A percentile compares a stretch with the other conserved stretches of the same genome.
These are phyloP conservation scores for Fusarium longipes DNA, from an alignment of 2,329 filamentous ascomycete species.

Conservation along the genomic window DNA sequence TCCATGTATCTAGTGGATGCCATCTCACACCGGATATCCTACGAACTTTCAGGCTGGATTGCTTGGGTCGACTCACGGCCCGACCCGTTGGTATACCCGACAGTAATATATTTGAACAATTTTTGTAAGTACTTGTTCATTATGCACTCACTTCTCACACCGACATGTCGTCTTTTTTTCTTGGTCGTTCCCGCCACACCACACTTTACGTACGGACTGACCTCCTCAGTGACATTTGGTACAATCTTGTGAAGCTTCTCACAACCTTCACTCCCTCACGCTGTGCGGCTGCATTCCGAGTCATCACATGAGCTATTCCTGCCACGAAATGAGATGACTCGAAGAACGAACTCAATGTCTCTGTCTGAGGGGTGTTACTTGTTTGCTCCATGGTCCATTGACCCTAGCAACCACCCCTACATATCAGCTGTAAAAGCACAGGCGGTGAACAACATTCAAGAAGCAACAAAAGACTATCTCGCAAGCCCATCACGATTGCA, in stretches of 20 bases:
- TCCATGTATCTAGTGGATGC: slow-evolving; percentile 23
- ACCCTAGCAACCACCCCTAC: slow-evolving; percentile 37
- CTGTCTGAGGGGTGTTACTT: slow-evolving; percentile 19
- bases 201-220: slow-evolving; percentile 17
- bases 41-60: slow-evolving; percentile 15
- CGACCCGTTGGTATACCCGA: slow-evolving; percentile 45
- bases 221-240: slow-evolving; percentile 19
- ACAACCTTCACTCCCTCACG: slow-evolving; percentile 27
- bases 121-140: slow-evolving; percentile 4
- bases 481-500: slow-evolving; percentile 37
- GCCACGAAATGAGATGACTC: slow-evolving; percentile 41
- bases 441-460: slow-evolving; percentile 41
- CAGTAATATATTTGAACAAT: slow-evolving; percentile 9
- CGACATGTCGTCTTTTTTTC: slow-evolving; percentile 32
- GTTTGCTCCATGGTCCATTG: slow-evolving; percentile 32
- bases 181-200: slow-evolving; percentile 14
- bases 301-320: slow-evolving; percentile 45
- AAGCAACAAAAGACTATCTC: slow-evolving; percentile 37
- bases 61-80: slow-evolving; percentile 39
- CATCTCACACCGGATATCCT: slow-evolving; percentile 32
- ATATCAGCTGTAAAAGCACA: slow-evolving; percentile 26
- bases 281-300: slow-evolving; percentile 32
- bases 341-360: slow-evolving; percentile 23
- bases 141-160: slow-evolving; percentile 26
- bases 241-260: slow-evolving; percentile 1